Conservation (phyloP, 2,329 filamentous ascomycete species). For the Thermoascus crustaceus region DNA sequence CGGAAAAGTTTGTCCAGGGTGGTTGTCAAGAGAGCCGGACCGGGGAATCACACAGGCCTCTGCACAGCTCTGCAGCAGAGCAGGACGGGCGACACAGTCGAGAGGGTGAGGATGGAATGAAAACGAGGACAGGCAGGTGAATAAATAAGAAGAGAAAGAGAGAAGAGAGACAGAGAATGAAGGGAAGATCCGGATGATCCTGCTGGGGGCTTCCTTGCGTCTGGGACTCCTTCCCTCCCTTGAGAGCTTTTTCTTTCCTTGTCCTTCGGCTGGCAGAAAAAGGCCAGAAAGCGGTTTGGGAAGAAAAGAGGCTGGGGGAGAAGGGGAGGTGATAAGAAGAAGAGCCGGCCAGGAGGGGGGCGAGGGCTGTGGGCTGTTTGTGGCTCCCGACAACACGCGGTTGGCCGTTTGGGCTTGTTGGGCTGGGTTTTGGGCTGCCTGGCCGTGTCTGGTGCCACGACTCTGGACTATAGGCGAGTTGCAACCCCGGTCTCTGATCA, state of each 20-base stretch:
- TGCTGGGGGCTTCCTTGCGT: background rate
- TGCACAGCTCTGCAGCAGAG: conserved; percentile 3
- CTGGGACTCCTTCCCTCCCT: background rate
- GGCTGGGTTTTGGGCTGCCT: conserved; percentile 30
- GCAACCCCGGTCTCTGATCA: conserved; percentile 6
- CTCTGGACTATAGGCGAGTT: conserved; percentile 20
- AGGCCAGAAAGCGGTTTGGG: conserved; percentile 18
- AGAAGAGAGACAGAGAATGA: conserved; percentile 21
- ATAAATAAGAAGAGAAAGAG: conserved; percentile 20
- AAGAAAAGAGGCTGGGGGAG: conserved; percentile 17
- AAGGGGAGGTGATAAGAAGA: conserved; percentile 24
- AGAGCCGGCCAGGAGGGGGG: conserved; percentile 16
- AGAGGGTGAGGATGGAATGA: conserved; percentile 5
- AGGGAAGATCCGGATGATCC: conserved; percentile 13
- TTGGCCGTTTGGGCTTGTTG: conserved; percentile 23
- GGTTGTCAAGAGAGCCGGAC: background rate
- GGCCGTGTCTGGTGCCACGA: conserved; percentile 34
- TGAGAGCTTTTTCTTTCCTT: background rate
- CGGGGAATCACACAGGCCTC: too few species aligned
- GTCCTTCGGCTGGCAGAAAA: conserved; percentile 5
- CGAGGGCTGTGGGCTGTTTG: conserved; percentile 10
- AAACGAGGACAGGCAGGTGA: conserved; percentile 7
- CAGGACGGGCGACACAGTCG: conserved; percentile 7
- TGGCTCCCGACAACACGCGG: conserved; percentile 9
- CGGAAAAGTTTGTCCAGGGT: background rate